These are phyloP conservation scores for Xylaria bambusicola DNA, from an alignment of 495 filamentous ascomycete species.

Conservation along the genomic window DNA sequence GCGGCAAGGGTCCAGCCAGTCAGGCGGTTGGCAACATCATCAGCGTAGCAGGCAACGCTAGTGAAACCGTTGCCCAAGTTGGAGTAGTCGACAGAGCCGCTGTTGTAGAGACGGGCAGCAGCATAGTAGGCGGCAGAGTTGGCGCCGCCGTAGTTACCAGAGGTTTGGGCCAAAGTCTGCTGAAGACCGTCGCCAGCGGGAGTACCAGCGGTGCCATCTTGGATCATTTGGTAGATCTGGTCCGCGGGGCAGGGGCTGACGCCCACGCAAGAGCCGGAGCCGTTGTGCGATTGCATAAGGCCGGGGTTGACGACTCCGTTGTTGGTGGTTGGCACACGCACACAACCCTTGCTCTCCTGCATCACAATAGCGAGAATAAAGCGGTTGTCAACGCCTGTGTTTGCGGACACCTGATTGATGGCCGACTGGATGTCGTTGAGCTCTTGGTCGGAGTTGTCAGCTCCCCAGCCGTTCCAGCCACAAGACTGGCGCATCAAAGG, in stretches of 20 bases:
- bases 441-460: constrained; percentile 35
- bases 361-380: constrained; percentile 52
- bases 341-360: constrained; percentile 63
- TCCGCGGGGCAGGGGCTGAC: constrained; percentile 26
- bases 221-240: constrained; percentile 37
- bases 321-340: constrained; percentile 41
- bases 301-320: constrained; percentile 44
- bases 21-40: constrained; percentile 60
- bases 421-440: constrained; percentile 40
- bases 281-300: constrained; percentile 43
- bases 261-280: constrained; percentile 22
- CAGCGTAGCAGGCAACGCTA: constrained; percentile 49
- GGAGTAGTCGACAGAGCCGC: constrained; percentile 47
- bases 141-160: constrained; percentile 28
- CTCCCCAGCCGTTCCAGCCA: constrained; percentile 18
- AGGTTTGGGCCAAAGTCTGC: constrained; percentile 26
- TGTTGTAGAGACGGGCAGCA: constrained; percentile 56
- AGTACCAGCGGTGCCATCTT: constrained; percentile 43
- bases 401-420: constrained; percentile 42
- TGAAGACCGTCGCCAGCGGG: constrained; percentile 38
- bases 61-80: constrained; percentile 57
- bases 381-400: constrained; percentile 44
- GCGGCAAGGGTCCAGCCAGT: constrained; percentile 38
- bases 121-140: constrained; percentile 34
- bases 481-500: constrained; percentile 24